These are phyloP conservation scores for Gnaphalium uliginosum DNA, from an alignment of 129 eudicot genomes.

Conservation along the genomic window DNA sequence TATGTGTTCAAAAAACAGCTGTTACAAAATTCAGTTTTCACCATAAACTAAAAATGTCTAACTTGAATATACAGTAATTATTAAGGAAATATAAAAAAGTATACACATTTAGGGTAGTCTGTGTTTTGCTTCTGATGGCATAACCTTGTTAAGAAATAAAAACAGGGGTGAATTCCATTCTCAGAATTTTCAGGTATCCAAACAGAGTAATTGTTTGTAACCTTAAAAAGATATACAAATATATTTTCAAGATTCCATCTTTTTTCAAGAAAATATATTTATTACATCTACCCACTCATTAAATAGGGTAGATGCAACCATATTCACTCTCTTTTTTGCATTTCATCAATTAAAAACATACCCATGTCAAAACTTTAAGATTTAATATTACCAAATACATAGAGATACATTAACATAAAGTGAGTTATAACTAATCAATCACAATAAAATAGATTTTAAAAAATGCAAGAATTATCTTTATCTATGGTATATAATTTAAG, in stretches of 20 bases:
- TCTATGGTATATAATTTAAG: background rate
- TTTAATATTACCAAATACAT: background rate
- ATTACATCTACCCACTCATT: constrained; percentile 39
- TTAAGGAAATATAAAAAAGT: background rate
- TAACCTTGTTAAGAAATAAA: constrained; percentile 37
- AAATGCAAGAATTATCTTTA: background rate
- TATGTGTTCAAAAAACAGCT: too few species aligned
- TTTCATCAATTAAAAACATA: constrained; percentile 15
- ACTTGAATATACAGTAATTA: background rate
- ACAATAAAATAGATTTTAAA: background rate
- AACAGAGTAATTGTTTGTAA: constrained; percentile 35
- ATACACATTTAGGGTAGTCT: constrained; percentile 15
- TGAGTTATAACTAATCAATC: background rate
- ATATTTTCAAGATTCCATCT: constrained; percentile 36
- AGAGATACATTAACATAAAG: background rate
- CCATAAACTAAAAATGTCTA: background rate
- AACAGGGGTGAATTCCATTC: constrained; percentile 40
- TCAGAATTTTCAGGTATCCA: constrained; percentile 37
- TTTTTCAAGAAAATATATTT: constrained; percentile 41
- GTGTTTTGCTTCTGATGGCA: constrained; percentile 24
- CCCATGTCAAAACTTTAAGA: background rate
- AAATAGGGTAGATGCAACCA: constrained; percentile 41
- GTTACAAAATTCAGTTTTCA: too few species aligned
- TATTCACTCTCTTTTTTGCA: constrained; percentile 26
- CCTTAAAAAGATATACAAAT: constrained; percentile 34